These are phyloP conservation scores for Salix koriyanagi DNA, from an alignment of 345 rosid species.

Conservation along the genomic window DNA sequence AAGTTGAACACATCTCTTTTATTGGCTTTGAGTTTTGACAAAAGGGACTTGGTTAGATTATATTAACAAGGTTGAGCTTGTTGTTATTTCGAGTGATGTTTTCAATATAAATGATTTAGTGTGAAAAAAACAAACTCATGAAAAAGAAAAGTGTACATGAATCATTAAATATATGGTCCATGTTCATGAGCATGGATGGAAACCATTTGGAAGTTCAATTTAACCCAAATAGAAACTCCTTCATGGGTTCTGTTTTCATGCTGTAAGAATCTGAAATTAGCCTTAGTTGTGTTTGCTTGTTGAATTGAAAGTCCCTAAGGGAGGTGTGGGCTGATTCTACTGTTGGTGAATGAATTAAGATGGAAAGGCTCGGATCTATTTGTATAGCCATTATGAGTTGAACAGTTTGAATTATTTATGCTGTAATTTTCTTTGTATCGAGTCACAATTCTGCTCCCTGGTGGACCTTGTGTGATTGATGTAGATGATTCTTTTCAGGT, in stretches of 20 bases:
- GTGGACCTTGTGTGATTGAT: not conserved
- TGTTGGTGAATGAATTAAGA: not conserved
- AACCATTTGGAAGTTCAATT: not conserved
- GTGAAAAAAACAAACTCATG: not conserved
- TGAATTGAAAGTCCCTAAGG: not conserved
- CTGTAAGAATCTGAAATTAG: not conserved
- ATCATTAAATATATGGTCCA: not conserved
- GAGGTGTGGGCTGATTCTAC: not conserved
- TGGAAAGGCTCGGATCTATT: not conserved
- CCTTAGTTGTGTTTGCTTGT: not conserved
- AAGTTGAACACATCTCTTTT: not conserved
- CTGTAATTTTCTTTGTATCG: not conserved
- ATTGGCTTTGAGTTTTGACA: not conserved
- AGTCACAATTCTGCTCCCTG: not conserved
- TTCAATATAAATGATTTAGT: not conserved
- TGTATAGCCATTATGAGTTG: not conserved
- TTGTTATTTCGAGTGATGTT: not conserved
- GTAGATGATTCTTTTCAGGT: conserved; percentile 32
- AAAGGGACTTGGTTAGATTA: not conserved
- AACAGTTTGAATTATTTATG: not conserved
- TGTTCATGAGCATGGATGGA: not conserved
- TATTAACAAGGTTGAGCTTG: not conserved
- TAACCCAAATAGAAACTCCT: not conserved
- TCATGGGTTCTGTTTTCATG: not conserved
- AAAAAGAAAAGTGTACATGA: not conserved